Evolutionary conservation across 257 asterid species (phyloP), one percentile per base, ranked within the genome.

Genomic region (Cruciata laevipes): DNA sequence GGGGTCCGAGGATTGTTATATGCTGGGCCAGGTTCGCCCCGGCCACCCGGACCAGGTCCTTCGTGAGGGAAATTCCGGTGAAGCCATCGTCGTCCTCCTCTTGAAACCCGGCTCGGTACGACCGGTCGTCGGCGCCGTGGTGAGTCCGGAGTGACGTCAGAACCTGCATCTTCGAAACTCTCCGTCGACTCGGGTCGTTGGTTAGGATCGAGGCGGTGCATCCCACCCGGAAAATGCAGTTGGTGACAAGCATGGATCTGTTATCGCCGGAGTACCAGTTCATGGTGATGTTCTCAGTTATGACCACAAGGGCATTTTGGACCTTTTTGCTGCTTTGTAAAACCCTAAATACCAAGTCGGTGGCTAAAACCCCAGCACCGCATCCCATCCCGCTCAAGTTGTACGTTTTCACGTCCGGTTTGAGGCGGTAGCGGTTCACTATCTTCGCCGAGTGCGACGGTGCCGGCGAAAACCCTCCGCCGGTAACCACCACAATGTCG

Each of bases 311-410:
- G 44, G 85, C 87, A 68, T 81, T 80, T 44, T 73, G 85, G 76
- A 79, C 77, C 38, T 79, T 79, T 70, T 14, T 38, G 24, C 79
- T 23, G 3, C 84, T 67, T 7, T 74, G 80, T 16, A 88, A 37
- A 70, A 86, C 73, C 84, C 83, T 84, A n/a, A 85, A 87, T 4
- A 84, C 91, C n/a, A 77, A 59, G 56, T 88, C 94, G 18, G 83
- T 55, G 18, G 88, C 71, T 42, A 86, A 33, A 47, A 81, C 81
- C 35, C 91, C 95, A 5, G 96, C 79, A 63, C 88, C 69, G 67
- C 96, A 89, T 0, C 96, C 96, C 95, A 89, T 86, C 4, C 91
- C 96, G 56, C 89, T 81, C 2, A 89, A 71, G 55, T 86, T 86
- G 33, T 81, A 89, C 1, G 89, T 78, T 58, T 86, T 89, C 37